Base-by-base conservation (phyloP, 2,329 filamentous ascomycete species). In the Nannizziopsis arthrosporioides region DNA sequence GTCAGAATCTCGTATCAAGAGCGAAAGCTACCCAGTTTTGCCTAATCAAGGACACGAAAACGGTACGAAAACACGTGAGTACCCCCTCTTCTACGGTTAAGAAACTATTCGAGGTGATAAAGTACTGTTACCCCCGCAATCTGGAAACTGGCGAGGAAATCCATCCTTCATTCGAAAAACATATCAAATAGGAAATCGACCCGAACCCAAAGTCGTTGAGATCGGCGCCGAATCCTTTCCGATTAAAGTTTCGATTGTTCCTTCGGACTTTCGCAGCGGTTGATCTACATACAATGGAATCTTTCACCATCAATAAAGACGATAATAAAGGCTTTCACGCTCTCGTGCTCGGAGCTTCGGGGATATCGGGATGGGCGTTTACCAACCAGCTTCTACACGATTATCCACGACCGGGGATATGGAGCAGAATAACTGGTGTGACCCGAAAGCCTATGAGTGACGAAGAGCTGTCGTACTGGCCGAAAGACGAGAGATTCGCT, bases 281-380 rank as follows among this genome's bases (percentile, higher is more conserved):
- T 30, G 8, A 14, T 15, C 2, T 40, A 9, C 34, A 44, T 44
- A 34, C 1, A 27, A n/a, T 17, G 38, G n/a, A 39, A 39, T 45
- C n/a, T 39, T 22, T 12, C 15, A 36, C 11, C 18, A 7, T n/a
- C 5, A 32, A 27, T n/a, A 47, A 11, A 32, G 18, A 9, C 9
- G 19, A 40, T n/a, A 18, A 27, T 15, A 32, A 46, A n/a, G 19
- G 14, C 10, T 34, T 19, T 39, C 52, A 67, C 47, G 68, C 67
- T 2, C 56, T 69, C 7, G 61, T 71, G 14, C 68, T 69, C 41
- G 69, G 69, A 30, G 63, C 63, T 39, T 66, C 64, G 8, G 68
- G 69, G 7, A 66, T 72, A 34, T 63, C 60, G 42, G 68, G 68
- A 38, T 72, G 68, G 69, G 63, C 67, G 5, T 60, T 69, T 32